These are phyloP conservation scores for Iberis amara DNA, from an alignment of 441 rosid species.

Conservation along the genomic window DNA sequence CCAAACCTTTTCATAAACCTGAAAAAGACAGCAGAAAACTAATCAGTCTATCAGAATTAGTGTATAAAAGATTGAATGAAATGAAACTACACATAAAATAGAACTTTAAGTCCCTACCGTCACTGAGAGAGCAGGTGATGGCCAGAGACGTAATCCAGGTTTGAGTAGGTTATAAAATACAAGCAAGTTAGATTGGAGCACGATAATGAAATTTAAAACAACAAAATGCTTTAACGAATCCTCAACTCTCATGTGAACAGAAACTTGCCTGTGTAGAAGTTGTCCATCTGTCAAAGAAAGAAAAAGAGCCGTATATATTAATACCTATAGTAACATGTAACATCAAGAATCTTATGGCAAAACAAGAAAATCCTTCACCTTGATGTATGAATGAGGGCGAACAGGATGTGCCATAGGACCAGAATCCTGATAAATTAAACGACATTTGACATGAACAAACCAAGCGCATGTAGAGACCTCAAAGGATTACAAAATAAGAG, in stretches of 20 bases:
- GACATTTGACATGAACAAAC: conserved; percentile 7
- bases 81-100: conserved; percentile 18
- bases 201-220: conserved; percentile 8
- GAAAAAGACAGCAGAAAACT: conserved; percentile 29
- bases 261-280: conserved; percentile 90
- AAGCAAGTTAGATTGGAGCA: conserved; percentile 23
- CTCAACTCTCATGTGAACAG: conserved; percentile 19
- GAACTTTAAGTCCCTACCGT: conserved; percentile 49
- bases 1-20: conserved; percentile 97
- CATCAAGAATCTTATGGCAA: conserved; percentile 4
- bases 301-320: conserved; percentile 24
- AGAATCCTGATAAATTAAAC: conserved; percentile 58
- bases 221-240: not conserved
- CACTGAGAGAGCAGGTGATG: conserved; percentile 43
- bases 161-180: conserved; percentile 30
- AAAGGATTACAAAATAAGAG: conserved; percentile 11
- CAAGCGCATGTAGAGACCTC: conserved; percentile 4
- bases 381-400: conserved; percentile 93
- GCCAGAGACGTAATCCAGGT: conserved; percentile 28
- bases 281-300: conserved; percentile 75
- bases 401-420: conserved; percentile 99
- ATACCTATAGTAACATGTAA: conserved; percentile 1
- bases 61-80: conserved; percentile 7
- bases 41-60: conserved; percentile 13
- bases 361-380: conserved; percentile 45